Evolutionary conservation across 306 rosid genomes (phyloP).

Genomic region (Ammopiptanthus mongolicus): DNA sequence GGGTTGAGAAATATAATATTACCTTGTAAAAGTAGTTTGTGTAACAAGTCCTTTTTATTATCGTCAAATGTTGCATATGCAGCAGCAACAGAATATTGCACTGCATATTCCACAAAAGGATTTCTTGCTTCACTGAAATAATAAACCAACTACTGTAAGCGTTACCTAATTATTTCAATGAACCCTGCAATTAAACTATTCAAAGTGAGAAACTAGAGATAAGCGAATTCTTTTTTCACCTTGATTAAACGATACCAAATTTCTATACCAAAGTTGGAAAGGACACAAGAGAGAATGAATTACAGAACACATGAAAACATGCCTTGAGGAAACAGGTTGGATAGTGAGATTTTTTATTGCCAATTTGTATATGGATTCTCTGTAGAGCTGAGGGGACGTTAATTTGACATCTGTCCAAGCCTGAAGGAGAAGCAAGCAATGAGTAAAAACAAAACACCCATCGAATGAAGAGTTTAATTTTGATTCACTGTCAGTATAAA

Average conservation of each 20-base stretch:
- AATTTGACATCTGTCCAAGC: conserved; percentile 81
- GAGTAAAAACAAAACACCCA: neutral
- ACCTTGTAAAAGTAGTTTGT: conserved; percentile 77
- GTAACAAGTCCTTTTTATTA: conserved; percentile 47
- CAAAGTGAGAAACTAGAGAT: neutral
- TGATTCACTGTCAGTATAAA: no score
- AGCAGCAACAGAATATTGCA: conserved; percentile 86
- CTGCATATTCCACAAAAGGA: conserved; percentile 93
- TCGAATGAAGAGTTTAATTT: no score
- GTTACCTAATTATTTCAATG: neutral
- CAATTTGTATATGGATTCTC: conserved; percentile 71
- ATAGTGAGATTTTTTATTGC: conserved; percentile 51
- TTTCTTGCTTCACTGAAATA: conserved; percentile 70
- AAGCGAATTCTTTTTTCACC: neutral
- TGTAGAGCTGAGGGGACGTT: conserved; percentile 84
- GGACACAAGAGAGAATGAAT: neutral
- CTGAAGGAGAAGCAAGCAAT: conserved; percentile 32
- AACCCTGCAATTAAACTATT: neutral
- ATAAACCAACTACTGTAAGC: conserved; percentile 18
- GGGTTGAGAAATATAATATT: conserved; percentile 8
- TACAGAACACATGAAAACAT: neutral
- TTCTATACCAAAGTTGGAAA: neutral
- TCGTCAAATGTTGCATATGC: conserved; percentile 65
- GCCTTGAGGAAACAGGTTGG: conserved; percentile 63
- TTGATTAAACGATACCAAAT: neutral